These are phyloP conservation scores for Colletotrichum theobromicola DNA, from an alignment of 2,329 filamentous ascomycete genomes.

Conservation along the genomic window DNA sequence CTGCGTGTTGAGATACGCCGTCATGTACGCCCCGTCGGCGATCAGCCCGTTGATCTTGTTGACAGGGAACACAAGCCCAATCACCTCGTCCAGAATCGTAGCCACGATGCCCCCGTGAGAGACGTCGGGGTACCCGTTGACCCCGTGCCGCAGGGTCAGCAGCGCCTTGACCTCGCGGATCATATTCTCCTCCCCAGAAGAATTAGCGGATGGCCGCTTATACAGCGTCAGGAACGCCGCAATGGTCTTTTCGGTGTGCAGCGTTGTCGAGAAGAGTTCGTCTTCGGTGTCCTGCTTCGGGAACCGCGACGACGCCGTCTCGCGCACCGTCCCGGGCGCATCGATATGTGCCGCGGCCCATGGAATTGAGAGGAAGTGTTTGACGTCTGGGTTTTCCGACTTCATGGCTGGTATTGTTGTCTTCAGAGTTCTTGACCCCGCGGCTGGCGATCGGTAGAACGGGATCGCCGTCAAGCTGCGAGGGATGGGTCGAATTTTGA, in stretches of 20 bases:
- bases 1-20: constrained; percentile 38
- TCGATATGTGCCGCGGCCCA: constrained; percentile 40
- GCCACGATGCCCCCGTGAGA: constrained; percentile 43
- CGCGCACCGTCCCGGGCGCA: constrained; percentile 31
- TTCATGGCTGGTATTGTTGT: constrained; percentile 1
- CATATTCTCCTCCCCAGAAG: constrained; percentile 24
- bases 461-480: neutral
- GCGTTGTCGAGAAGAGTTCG: constrained; percentile 39
- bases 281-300: constrained; percentile 27
- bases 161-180: constrained; percentile 35
- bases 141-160: constrained; percentile 35
- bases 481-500: neutral
- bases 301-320: constrained; percentile 37
- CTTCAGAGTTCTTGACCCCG: neutral
- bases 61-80: constrained; percentile 39
- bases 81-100: constrained; percentile 42
- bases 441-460: neutral
- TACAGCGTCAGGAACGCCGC: constrained; percentile 40
- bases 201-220: constrained; percentile 14
- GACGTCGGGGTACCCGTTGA: constrained; percentile 36
- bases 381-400: constrained; percentile 8
- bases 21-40: constrained; percentile 34
- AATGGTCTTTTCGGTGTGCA: constrained; percentile 33
- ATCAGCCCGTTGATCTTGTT: constrained; percentile 35
- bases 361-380: constrained; percentile 39